These are phyloP conservation scores for Quercus rubra DNA, from an alignment of 306 rosid species.

Conservation along the genomic window DNA sequence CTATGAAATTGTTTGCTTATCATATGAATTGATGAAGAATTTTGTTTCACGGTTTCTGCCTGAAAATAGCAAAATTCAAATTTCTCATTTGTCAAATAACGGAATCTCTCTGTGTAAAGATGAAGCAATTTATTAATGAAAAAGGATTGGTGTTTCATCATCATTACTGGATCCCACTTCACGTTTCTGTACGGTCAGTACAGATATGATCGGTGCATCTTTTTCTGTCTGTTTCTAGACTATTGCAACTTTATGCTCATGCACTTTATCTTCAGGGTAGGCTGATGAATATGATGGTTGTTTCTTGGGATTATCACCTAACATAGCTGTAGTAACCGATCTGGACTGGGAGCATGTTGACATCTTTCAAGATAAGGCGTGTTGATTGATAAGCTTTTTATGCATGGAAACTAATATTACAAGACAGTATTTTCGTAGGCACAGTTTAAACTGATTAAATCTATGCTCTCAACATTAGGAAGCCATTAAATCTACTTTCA, in stretches of 20 bases:
- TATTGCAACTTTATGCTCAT: background rate
- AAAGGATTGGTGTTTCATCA: background rate
- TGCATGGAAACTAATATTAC: background rate
- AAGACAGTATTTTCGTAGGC: background rate
- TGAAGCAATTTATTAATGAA: background rate
- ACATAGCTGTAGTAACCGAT: constrained; percentile 16
- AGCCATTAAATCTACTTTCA: constrained; percentile 18
- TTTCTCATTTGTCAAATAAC: background rate
- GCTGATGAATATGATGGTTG: constrained; percentile 38
- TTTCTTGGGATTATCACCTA: constrained; percentile 24
- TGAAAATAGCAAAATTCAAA: background rate
- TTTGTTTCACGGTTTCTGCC: background rate
- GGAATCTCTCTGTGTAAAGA: background rate
- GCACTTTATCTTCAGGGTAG: constrained; percentile 9
- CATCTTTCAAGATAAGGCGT: constrained; percentile 18
- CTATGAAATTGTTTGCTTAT: background rate
- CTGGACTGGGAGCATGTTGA: constrained; percentile 36
- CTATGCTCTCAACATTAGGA: constrained; percentile 19
- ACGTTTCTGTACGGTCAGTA: background rate
- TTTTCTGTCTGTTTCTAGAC: background rate
- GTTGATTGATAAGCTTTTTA: background rate
- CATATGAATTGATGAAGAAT: background rate
- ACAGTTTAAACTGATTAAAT: background rate
- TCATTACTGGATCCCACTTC: background rate
- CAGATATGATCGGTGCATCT: background rate